These are phyloP conservation scores for Thuja plicata DNA, from an alignment of 83 land plant species.

Conservation along the genomic window DNA sequence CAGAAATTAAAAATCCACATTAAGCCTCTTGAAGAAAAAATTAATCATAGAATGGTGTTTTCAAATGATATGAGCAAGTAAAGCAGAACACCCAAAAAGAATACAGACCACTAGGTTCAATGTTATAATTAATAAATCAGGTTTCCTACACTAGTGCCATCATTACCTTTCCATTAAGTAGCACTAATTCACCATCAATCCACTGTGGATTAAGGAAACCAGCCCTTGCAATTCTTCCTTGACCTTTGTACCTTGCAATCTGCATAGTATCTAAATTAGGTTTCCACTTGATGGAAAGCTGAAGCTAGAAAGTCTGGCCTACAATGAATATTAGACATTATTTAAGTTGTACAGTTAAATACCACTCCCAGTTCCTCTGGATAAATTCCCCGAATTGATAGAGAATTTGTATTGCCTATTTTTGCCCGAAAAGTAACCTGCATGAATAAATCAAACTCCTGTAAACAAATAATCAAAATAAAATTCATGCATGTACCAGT, in stretches of 20 bases:
- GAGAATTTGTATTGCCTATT: slow-evolving; percentile 69
- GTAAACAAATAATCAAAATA: background rate
- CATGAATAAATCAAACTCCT: background rate
- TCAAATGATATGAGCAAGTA: background rate
- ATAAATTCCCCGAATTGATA: slow-evolving; percentile 71
- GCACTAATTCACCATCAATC: slow-evolving; percentile 94
- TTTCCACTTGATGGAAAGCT: slow-evolving; percentile 4
- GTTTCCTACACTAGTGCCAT: background rate
- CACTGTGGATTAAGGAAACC: slow-evolving; percentile 86
- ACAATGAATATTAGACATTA: background rate
- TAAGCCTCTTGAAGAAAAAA: background rate
- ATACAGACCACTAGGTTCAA: background rate
- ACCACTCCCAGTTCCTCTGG: slow-evolving; percentile 99
- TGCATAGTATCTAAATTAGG: slow-evolving; percentile 25
- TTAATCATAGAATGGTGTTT: background rate
- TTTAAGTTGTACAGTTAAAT: background rate
- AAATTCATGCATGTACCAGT: background rate
- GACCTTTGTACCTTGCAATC: slow-evolving; percentile 91
- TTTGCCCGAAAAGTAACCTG: slow-evolving; percentile 96
- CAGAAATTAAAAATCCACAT: slow-evolving; percentile 1
- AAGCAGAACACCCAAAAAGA: background rate
- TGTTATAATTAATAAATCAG: background rate
- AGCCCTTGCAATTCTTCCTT: slow-evolving; percentile 93
- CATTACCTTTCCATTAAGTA: slow-evolving; percentile 89
- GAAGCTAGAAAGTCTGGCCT: background rate